These are phyloP conservation scores for Cladorrhinum sp. DNA, from an alignment of 2,329 filamentous ascomycete genomes.

Conservation along the genomic window DNA sequence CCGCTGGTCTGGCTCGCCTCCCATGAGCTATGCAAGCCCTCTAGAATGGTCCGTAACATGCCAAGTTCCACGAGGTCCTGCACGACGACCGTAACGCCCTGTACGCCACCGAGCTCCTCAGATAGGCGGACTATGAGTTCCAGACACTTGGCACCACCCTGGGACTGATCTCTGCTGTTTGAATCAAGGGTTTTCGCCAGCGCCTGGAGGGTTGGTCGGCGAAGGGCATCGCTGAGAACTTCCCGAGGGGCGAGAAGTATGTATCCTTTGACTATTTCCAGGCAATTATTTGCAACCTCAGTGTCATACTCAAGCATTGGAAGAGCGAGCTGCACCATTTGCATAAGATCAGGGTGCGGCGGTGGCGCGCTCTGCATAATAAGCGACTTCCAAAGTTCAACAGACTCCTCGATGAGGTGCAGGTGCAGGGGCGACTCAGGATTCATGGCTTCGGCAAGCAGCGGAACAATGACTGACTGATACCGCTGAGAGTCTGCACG, in stretches of 20 bases:
- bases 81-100: conserved; percentile 61
- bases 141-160: conserved; percentile 57
- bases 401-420: conserved; percentile 85
- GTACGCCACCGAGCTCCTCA: conserved; percentile 57
- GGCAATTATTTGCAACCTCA: conserved; percentile 58
- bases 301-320: conserved; percentile 65
- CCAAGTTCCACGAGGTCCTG: conserved; percentile 63
- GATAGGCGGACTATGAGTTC: conserved; percentile 65
- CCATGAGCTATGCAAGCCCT: conserved; percentile 65
- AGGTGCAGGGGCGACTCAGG: conserved; percentile 71
- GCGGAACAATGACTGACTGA: conserved; percentile 74
- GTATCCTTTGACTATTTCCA: conserved; percentile 68
- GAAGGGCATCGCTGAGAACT: conserved; percentile 57
- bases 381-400: conserved; percentile 84
- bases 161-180: conserved; percentile 56
- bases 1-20: conserved; percentile 79
- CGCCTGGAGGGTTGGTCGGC: conserved; percentile 47
- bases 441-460: conserved; percentile 77
- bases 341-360: conserved; percentile 58
- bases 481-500: conserved; percentile 74
- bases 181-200: conserved; percentile 50
- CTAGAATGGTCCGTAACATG: conserved; percentile 62
- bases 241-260: conserved; percentile 67
- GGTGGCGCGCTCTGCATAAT: conserved; percentile 63
- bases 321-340: conserved; percentile 60